Base-by-base conservation (phyloP, 2,329 filamentous ascomycete genomes). In the Fusarium multiceps region DNA sequence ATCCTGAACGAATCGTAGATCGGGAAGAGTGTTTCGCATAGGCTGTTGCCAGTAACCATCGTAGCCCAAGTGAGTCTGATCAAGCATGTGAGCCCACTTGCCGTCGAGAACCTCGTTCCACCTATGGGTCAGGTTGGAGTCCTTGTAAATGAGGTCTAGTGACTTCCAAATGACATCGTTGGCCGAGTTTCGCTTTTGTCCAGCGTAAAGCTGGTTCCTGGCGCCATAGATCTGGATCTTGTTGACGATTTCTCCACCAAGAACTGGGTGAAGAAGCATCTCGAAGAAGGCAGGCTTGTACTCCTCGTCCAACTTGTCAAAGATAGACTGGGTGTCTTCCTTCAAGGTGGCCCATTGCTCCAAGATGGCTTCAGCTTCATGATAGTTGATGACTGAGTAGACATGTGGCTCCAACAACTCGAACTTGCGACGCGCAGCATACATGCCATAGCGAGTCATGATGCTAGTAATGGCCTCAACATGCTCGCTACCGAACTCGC, bases 21-120 rank as follows among this genome's bases (percentile, higher is more conserved):
- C 84, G 0, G 90, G 89, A 2, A 91, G 84, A 0, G 86, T 85
- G 74, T 93, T 91, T 34, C 89, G 83, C 90, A 92, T 92, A 2
- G 91, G 89, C 75, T 92, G 90, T 78, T 93, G 90, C 90, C 90
- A 87, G 76, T 77, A 76, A 0, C 81, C 83, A 55, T 86, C 80
- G 48, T 85, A 88, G 21, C 85, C 85, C 11, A 88, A 77, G 69
- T 88, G 86, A 0, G 85, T 86, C 80, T 87, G 68, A 18, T 71
- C 68, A 4, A 71, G 50, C 16, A 71, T 54, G 2, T 71, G 68
- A 4, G 45, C 68, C 68, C 68, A 71, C 28, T 71, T 71, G 3
- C 68, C 68, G 40, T 71, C 56, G 5, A 71, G 64, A 1, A 71
- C 1, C 43, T 71, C 60, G 4, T 71, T 71, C 68, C 68, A 71